Conservation (phyloP, 768 basidiomycete genomes). For the Hypholoma fasciculare region DNA sequence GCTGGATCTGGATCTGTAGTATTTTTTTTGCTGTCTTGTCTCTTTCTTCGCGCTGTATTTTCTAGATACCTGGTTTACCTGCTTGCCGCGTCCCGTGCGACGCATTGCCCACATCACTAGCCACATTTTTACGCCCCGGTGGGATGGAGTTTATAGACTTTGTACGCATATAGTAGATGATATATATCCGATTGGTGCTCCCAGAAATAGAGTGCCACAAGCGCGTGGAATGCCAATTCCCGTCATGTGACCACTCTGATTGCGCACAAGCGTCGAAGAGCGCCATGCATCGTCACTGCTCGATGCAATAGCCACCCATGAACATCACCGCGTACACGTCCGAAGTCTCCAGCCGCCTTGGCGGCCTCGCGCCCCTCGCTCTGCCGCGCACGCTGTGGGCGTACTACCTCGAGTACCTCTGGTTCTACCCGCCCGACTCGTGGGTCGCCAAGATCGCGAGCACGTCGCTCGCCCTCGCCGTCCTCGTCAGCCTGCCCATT, state of each 20-base stretch:
- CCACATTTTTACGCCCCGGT: background rate
- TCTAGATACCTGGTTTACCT: slow-evolving; percentile 16
- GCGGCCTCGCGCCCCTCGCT: slow-evolving; percentile 30
- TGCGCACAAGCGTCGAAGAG: too few relatives aligned
- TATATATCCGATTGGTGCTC: background rate
- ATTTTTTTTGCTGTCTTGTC: slow-evolving; percentile 21
- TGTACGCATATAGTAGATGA: slow-evolving; percentile 4
- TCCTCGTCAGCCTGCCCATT: slow-evolving; percentile 63
- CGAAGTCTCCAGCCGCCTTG: slow-evolving; percentile 27
- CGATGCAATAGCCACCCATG: slow-evolving; percentile 22
- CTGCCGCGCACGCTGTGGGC: slow-evolving; percentile 53
- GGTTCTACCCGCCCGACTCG: slow-evolving; percentile 62
- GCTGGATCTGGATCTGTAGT: slow-evolving; percentile 25
- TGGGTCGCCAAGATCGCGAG: slow-evolving; percentile 69
- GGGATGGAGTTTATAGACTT: slow-evolving; percentile 2
- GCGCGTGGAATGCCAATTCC: background rate
- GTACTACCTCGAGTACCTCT: slow-evolving; percentile 61
- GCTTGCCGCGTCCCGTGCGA: slow-evolving; percentile 13
- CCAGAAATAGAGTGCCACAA: too few relatives aligned
- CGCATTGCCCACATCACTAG: slow-evolving; percentile 11
- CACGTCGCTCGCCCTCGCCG: slow-evolving; percentile 63
- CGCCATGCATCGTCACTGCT: too few relatives aligned
- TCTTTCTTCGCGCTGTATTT: slow-evolving; percentile 21
- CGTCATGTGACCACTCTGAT: background rate
- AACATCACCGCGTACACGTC: slow-evolving; percentile 31